A percentile compares a stretch with the other conserved stretches of the same genome.
These are phyloP conservation scores for Colletotrichum sp. DNA, from an alignment of 2,329 filamentous ascomycete species.

Conservation along the genomic window DNA sequence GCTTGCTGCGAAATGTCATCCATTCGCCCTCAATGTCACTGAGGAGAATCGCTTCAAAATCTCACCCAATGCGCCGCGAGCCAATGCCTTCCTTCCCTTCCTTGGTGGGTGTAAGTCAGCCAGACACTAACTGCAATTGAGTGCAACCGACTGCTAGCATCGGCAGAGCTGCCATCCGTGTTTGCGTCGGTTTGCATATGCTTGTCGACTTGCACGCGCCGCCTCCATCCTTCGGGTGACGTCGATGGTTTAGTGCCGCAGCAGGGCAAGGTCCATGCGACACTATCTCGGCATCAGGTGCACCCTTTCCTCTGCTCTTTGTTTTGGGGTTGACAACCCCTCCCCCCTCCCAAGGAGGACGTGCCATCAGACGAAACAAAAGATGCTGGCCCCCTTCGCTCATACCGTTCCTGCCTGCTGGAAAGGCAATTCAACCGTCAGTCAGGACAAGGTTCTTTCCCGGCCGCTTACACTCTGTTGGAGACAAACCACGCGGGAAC, in stretches of 20 bases:
- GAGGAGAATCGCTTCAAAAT: not conserved
- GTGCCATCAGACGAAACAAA: constrained; percentile 17
- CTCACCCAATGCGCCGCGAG: not conserved
- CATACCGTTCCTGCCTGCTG: not conserved
- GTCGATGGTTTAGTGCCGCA: not conserved
- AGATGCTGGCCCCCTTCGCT: not conserved
- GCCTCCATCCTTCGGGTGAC: constrained; percentile 2
- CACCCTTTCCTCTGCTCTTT: not conserved
- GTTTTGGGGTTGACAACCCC: not conserved
- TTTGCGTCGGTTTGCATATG: not conserved
- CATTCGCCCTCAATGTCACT: not conserved
- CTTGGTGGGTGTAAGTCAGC: not conserved
- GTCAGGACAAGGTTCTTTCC: not conserved
- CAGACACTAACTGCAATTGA: not conserved
- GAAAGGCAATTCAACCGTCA: not conserved
- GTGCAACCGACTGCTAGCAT: not conserved
- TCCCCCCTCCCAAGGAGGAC: not conserved
- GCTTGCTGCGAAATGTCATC: not conserved
- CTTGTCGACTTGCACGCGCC: not conserved
- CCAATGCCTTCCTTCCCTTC: not conserved
- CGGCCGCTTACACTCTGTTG: not conserved
- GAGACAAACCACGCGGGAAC: not conserved
- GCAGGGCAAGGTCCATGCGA: not conserved
- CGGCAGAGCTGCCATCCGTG: not conserved
- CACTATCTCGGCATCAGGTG: constrained; percentile 5